phyloP scores from a whole-genome alignment of 2,329 filamentous ascomycete species.

The Pestalotiopsis sp. region DNA sequence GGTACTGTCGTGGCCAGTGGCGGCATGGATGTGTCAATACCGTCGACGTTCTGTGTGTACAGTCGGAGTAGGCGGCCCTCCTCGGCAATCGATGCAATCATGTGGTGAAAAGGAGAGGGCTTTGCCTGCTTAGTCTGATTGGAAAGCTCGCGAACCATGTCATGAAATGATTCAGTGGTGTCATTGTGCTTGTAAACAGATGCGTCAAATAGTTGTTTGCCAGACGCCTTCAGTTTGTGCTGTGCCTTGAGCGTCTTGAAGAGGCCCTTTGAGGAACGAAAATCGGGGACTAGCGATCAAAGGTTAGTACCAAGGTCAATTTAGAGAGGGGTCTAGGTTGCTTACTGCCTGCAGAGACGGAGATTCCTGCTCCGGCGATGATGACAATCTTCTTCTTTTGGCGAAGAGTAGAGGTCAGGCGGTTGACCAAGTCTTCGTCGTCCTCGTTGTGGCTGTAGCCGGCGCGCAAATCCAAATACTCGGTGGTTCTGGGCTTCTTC shows the following conservation, averaged over 20 bases:
- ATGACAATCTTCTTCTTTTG: constrained; percentile 97
- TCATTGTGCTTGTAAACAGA: constrained; percentile 93
- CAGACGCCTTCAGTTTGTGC: constrained; percentile 89
- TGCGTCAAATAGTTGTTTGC: constrained; percentile 95
- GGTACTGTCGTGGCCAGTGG: constrained; percentile 83
- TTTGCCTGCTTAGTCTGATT: constrained; percentile 75
- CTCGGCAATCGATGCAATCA: constrained; percentile 85
- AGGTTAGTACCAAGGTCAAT: background rate
- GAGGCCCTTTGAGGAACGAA: constrained; percentile 87
- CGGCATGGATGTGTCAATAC: constrained; percentile 82
- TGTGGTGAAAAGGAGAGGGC: constrained; percentile 89
- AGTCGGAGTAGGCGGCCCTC: constrained; percentile 87
- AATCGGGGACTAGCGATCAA: constrained; percentile 75
- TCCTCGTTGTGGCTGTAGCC: constrained; percentile 53
- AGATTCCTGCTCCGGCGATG: constrained; percentile 94
- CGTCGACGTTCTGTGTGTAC: constrained; percentile 97
- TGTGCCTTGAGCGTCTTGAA: constrained; percentile 85
- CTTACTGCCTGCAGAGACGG: constrained; percentile 83
- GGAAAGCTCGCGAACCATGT: constrained; percentile 91
- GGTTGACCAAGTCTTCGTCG: constrained; percentile 64
- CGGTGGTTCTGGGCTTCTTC: constrained; percentile 71
- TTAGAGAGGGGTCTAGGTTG: constrained; percentile 18
- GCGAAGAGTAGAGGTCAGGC: constrained; percentile 74
- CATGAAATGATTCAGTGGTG: constrained; percentile 89
- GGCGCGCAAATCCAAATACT: constrained; percentile 72